Evolutionary conservation across 2,329 filamentous ascomycete genomes (phyloP).

Genomic region (Sporothrix brasiliensis): DNA sequence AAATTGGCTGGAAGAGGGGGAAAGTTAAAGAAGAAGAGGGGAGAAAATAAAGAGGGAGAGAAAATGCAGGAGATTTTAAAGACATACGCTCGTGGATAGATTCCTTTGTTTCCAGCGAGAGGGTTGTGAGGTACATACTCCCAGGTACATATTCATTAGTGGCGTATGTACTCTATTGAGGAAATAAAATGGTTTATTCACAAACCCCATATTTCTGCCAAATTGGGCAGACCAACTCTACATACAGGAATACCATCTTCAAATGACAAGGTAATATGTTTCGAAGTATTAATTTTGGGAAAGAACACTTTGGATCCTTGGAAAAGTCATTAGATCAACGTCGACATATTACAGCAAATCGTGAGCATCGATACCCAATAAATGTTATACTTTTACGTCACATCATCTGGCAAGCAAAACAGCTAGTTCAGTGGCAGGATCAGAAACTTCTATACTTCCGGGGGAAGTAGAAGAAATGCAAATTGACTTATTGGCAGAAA

Average conservation of each 20-base stretch:
- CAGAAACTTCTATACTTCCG: no score
- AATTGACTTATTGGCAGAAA: no score
- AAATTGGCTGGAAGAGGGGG: background rate
- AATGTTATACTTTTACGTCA: no score
- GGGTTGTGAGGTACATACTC: background rate
- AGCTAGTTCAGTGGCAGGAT: no score
- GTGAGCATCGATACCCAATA: no score
- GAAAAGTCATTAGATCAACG: no score
- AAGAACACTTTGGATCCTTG: no score
- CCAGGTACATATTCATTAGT: background rate
- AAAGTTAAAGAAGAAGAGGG: background rate
- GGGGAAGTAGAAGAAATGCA: no score
- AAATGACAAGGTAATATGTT: background rate
- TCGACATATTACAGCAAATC: no score
- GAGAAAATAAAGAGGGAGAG: background rate
- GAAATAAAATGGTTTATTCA: background rate
- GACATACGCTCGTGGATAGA: background rate
- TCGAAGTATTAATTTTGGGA: no score
- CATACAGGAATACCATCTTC: background rate
- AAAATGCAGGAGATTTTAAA: constrained; percentile 4
- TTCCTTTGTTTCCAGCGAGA: background rate
- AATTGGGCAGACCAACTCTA: background rate
- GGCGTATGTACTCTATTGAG: constrained; percentile 7
- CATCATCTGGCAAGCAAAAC: no score
- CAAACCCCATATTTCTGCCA: background rate